Base-by-base conservation (phyloP, 2,329 filamentous ascomycete species). In the Fusarium pilosicola region DNA sequence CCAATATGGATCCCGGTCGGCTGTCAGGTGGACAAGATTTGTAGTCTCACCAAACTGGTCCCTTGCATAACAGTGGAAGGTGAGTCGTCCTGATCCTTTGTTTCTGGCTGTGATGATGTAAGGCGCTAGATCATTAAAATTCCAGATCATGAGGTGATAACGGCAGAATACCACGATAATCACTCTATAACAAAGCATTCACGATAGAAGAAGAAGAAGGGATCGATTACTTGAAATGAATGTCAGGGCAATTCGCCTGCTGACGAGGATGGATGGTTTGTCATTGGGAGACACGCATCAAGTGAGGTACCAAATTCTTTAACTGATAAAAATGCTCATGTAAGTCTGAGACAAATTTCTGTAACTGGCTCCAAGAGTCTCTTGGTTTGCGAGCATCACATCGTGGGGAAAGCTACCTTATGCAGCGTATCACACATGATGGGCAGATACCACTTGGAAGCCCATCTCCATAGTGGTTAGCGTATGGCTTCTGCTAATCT, bases 61-160 rank as follows among this genome's bases (percentile, higher is more conserved):
- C 75, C 75, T 77, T 77, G 65, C 68, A 77, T 68, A 70, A 36
- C 30, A 38, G 45, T 49, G 66, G 65, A 30, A 70, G 41, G n/a
- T 59, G 56, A 66, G 26, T 42, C 38, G 51, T 61, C 49, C 32
- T 65, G 52, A 54, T 57, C 57, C 56, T 54, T 44, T 55, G 51
- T 55, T 41, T 48, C 64, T 57, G 44, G 56, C 28, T 57, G 57
- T 51, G 56, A 65, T 65, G 52, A 64, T 57, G 59, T 51, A 60
- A 46, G 48, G 34, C 14, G 51, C 22, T 18, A 28, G 44, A 26
- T 44, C 42, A 28, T 45, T 34, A 51, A 30, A 30, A 24, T 39
- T 26, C 30, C 9, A 46, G 42, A 41, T 61, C 36, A 36, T 20
- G 12, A 28, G 15, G 18, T 54, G 20, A 46, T 46, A 30, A 28